Base-by-base conservation (phyloP, 129 eudicot species). In the Centrapalus pauciflorus region DNA sequence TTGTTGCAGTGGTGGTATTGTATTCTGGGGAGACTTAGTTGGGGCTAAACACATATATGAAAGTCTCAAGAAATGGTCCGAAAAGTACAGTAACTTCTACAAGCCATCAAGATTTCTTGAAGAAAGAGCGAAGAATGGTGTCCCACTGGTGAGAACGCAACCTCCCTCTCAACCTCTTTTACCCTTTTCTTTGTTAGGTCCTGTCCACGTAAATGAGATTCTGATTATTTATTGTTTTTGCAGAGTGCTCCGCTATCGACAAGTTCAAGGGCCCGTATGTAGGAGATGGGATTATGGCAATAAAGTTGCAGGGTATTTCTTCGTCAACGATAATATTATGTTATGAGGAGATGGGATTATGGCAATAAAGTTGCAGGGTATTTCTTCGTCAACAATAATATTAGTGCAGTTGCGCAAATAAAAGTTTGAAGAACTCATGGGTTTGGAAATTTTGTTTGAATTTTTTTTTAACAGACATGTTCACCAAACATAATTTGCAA, bases 51-150 rank as follows among this genome's bases (percentile, higher is more conserved):
- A 78, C 59, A 76, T 88, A 68, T 93, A 93, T 54, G 57, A 75
- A 61, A 79, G 95, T 76, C 87, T 93, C 57, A 79, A 82, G 76
- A 88, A 89, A 76, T 93, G 98, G 98, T 63, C 85, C 13, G 78
- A 78, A 64, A 45, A 54, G 28, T 84, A 93, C 49, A 92, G 95
- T 26, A 55, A 62, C 52, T 93, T 93, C 77, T 93, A 72, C 26
- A 86, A 61, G 70, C 98, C 98, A n/a, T 93, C 98, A 61, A 83
- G 69, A 70, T 93, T 79, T 78, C 74, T 93, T 83, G 98, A 93
- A 80, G 96, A 93, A 76, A 76, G 98, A 74, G 98, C 90, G 25
- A 77, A 82, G 57, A 78, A 52, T 50, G 95, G 98, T 71, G 78
- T 93, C 33, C 85, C 87, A 50, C 56, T 93, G 96, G 98, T 93